A percentile compares a stretch with the other conserved stretches of the same genome.
These are phyloP conservation scores for Triticum aestivum DNA, from an alignment of 176 grass and related monocot species.

Conservation along the genomic window DNA sequence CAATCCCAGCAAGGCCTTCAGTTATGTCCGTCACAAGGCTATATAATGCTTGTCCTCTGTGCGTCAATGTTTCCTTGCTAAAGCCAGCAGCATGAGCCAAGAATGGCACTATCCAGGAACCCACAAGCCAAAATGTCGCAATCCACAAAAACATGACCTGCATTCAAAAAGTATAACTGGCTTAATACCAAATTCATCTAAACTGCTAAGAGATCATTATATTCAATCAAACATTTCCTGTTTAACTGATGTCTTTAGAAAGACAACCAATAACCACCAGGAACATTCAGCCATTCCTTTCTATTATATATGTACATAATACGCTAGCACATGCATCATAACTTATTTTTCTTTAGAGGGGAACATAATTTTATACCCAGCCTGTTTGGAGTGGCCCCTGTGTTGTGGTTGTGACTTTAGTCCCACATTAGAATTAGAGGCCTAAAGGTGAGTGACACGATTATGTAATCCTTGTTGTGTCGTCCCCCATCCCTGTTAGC, in stretches of 20 bases:
- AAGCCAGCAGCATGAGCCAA: constrained; percentile 83
- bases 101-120: constrained; percentile 98
- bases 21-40: constrained; percentile 87
- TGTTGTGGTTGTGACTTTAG: neutral
- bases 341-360: neutral
- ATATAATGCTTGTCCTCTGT: constrained; percentile 89
- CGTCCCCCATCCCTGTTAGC: neutral
- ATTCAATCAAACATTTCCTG: neutral
- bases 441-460: neutral
- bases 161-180: constrained; percentile 27
- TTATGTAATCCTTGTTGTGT: neutral
- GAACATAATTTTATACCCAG: neutral
- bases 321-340: constrained; percentile 14
- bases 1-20: constrained; percentile 88
- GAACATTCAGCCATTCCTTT: neutral
- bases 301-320: neutral
- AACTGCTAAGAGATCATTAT: constrained; percentile 1
- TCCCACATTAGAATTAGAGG: neutral
- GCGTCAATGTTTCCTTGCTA: constrained; percentile 88
- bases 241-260: neutral
- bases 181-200: constrained; percentile 24
- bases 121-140: constrained; percentile 92
- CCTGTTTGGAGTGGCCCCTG: neutral
- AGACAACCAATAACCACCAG: neutral
- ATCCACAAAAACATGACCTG: constrained; percentile 99